These are phyloP conservation scores for Blastocystis sp. DNA, from an alignment of 352 stramenopile genomes.

Conservation along the genomic window DNA sequence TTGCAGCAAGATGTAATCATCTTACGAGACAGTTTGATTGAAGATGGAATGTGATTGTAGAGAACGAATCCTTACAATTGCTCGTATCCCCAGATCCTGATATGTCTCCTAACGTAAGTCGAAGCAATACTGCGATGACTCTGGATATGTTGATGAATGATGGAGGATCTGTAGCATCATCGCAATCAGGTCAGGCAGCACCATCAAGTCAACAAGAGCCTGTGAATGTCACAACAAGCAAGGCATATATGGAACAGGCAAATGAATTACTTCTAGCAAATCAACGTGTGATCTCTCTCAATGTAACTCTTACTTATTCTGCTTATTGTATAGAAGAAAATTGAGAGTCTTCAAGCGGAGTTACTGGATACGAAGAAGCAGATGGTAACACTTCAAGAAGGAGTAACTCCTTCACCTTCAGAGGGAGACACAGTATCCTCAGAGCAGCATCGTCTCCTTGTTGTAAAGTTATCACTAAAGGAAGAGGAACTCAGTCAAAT, in stretches of 20 bases:
- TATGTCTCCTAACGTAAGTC: neutral
- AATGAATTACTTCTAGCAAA: slow-evolving; percentile 40
- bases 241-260: slow-evolving; percentile 40
- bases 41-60: neutral
- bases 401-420: neutral
- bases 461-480: slow-evolving; percentile 22
- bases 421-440: neutral
- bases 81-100: neutral
- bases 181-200: neutral
- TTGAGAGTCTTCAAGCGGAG: slow-evolving; percentile 15
- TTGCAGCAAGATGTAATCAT: neutral
- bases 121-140: neutral
- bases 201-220: neutral
- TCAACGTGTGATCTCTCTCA: slow-evolving; percentile 15
- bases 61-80: slow-evolving; percentile 15
- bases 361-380: neutral
- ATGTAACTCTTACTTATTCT: neutral
- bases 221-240: neutral
- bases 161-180: neutral
- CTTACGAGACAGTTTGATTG: neutral
- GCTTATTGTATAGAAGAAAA: slow-evolving; percentile 34
- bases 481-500: slow-evolving; percentile 24
- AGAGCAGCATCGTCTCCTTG: slow-evolving; percentile 30
- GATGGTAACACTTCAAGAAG: neutral
- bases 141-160: slow-evolving; percentile 39